Evolutionary conservation across 768 basidiomycete genomes (phyloP), one percentile per base, ranked within the genome.

Genomic region (Podaxis rugospora): DNA sequence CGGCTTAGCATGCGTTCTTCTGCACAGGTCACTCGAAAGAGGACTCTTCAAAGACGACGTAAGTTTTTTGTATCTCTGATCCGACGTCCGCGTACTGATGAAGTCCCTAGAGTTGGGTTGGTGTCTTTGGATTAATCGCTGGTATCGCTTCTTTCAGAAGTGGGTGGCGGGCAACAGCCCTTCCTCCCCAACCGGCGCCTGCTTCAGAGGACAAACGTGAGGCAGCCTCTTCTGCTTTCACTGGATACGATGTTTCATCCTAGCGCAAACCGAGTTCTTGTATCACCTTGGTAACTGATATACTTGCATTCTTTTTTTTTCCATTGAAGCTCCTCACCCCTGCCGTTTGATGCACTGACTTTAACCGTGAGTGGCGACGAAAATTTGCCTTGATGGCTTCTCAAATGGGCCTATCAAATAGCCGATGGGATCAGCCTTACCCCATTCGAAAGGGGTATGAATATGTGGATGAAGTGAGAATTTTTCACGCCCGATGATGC

Each of bases 11-110:
- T 40, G 51, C 18, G n/a, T 28, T 39, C 23, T n/a, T n/a, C 14
- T 28, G 32, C 35, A 25, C 52, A 92, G 90, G 88, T 92, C 90
- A 7, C 64, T 86, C 54, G 78, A 87, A 65, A 76, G 78, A 28
- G 89, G 88, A n/a, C 67, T 90, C 4, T 86, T 90, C 65, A 77
- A 78, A 58, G 84, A 85, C 66, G 83, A 87, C 47, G 88, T 89
- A 65, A 50, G 82, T 70, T n/a, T 52, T 46, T 32, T 21, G 21
- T 21, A 27, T 23, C 2, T 32, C 35, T 13, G 25, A 52, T 63
- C 57, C 10, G 35, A 37, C n/a, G 36, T 37, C 14, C 46, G 3
- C 35, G 10, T 47, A 52, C 59, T 66, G n/a, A 62, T 55, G 13
- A 23, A 32, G 25, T 44, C 44, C 44, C 32, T 64, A 81, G 79